These are phyloP conservation scores for Piloderma croceum DNA, from an alignment of 768 basidiomycete genomes.

Conservation along the genomic window DNA sequence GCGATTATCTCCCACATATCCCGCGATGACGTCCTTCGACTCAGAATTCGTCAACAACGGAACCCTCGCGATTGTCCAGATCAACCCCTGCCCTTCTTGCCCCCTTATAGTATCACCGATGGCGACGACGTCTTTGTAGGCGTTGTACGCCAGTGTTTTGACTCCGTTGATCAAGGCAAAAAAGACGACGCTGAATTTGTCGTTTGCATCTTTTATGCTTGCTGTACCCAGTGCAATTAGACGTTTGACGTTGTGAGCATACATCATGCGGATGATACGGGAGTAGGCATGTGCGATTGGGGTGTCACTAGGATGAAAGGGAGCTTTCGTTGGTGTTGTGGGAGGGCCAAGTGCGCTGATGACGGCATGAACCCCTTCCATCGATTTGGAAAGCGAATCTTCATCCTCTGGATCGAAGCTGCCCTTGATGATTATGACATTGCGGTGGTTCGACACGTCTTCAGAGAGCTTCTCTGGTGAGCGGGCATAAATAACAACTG, in stretches of 20 bases:
- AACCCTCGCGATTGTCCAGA: constrained; percentile 70
- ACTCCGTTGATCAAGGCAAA: constrained; percentile 6
- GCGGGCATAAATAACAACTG: constrained; percentile 57
- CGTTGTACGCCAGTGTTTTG: constrained; percentile 40
- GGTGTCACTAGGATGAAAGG: constrained; percentile 38
- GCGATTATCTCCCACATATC: constrained; percentile 64
- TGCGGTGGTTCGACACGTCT: constrained; percentile 38
- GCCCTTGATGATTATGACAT: constrained; percentile 49
- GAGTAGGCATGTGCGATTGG: constrained; percentile 61
- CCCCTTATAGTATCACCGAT: constrained; percentile 53
- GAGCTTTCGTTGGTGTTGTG: constrained; percentile 24
- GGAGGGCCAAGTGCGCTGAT: constrained; percentile 61
- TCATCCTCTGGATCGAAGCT: constrained; percentile 50
- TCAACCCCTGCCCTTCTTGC: constrained; percentile 34
- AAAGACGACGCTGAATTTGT: constrained; percentile 57
- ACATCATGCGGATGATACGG: constrained; percentile 52
- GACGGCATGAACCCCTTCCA: constrained; percentile 55
- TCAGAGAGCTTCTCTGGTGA: constrained; percentile 58
- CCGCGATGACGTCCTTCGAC: constrained; percentile 44
- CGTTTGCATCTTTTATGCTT: constrained; percentile 56
- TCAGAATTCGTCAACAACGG: constrained; percentile 52
- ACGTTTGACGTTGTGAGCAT: constrained; percentile 44
- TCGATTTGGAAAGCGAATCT: constrained; percentile 43
- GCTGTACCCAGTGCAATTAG: constrained; percentile 64
- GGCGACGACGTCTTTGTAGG: constrained; percentile 66